Evolutionary conservation across 2,329 filamentous ascomycete species (phyloP).

Genomic region (Moelleriella libera): DNA sequence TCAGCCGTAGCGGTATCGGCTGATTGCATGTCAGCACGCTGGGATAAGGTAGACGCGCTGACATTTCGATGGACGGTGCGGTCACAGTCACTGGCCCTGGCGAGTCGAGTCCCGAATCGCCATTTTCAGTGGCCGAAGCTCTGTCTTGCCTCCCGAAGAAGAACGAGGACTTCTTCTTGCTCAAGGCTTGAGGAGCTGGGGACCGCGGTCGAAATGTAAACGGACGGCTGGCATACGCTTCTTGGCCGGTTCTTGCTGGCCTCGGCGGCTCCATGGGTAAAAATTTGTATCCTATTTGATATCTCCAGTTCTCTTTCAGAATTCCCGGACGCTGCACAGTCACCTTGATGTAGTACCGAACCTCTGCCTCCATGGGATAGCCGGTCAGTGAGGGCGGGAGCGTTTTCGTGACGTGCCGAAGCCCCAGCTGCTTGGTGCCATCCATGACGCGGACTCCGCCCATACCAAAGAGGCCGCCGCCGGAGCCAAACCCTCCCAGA

Average conservation of each 20-base stretch:
- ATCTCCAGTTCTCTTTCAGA: slow-evolving; percentile 79
- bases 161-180: slow-evolving; percentile 40
- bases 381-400: slow-evolving; percentile 82
- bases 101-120: neutral
- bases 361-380: slow-evolving; percentile 76
- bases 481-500: slow-evolving; percentile 33
- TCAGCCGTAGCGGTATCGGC: slow-evolving; percentile 64
- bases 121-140: neutral
- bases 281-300: slow-evolving; percentile 61
- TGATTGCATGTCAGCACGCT: slow-evolving; percentile 82
- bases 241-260: slow-evolving; percentile 50
- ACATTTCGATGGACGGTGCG: slow-evolving; percentile 59
- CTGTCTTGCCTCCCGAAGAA: slow-evolving; percentile 32
- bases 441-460: slow-evolving; percentile 46
- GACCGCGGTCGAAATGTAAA: slow-evolving; percentile 38
- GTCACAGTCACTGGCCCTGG: slow-evolving; percentile 4
- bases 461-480: slow-evolving; percentile 30
- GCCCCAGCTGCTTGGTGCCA: slow-evolving; percentile 46
- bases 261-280: slow-evolving; percentile 85
- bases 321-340: slow-evolving; percentile 80
- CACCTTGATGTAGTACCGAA: slow-evolving; percentile 90
- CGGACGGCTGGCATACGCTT: slow-evolving; percentile 70
- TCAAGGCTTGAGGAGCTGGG: slow-evolving; percentile 15
- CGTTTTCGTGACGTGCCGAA: slow-evolving; percentile 66
- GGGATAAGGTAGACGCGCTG: slow-evolving; percentile 72